Evolutionary conservation across 257 asterid genomes (phyloP), one percentile per base, ranked within the genome.

Genomic region (Asclepias syriaca): DNA sequence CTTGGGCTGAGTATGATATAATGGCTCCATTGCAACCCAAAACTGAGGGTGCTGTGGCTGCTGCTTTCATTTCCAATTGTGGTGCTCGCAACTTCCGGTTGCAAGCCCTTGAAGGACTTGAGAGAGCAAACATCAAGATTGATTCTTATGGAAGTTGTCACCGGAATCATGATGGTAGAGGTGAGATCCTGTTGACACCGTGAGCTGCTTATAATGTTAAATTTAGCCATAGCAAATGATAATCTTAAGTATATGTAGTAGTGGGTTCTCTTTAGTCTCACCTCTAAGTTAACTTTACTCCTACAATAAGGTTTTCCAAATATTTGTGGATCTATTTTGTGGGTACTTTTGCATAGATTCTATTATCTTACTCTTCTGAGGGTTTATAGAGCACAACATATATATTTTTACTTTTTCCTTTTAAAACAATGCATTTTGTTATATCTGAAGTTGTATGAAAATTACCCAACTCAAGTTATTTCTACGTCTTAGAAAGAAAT

Each of bases 61-160:
- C 98, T 66, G 99, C 99, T 65, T 94, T 94, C 84, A 91, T 94
- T 70, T 94, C 99, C 82, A 94, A 94, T 74, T 94, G 99, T 74
- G 96, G 85, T 67, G 96, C 98, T 81, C 88, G 89, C 45, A 94
- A 94, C 86, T 87, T 94, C 64, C 97, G 99, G 7, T 76, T 91
- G 82, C 89, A 89, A 86, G 98, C 97, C 40, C 82, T 94, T 82
- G 83, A 84, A 75, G 96, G 80, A 65, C 99, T 94, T 84, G 95
- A 91, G 86, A 86, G 75, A 24, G 86, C 90, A 66, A 83, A 85
- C 43, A 49, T 94, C 73, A 86, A 75, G 72, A 90, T 94, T 50
- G 99, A 90, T 86, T 94, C 99, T 46, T 94, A 91, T 77, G 99
- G 99, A 22, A 84, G 85, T 74, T 94, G 99, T 80, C 99, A 89